Conservation (phyloP, 495 filamentous ascomycete species). For the Rhypophila decipiens region DNA sequence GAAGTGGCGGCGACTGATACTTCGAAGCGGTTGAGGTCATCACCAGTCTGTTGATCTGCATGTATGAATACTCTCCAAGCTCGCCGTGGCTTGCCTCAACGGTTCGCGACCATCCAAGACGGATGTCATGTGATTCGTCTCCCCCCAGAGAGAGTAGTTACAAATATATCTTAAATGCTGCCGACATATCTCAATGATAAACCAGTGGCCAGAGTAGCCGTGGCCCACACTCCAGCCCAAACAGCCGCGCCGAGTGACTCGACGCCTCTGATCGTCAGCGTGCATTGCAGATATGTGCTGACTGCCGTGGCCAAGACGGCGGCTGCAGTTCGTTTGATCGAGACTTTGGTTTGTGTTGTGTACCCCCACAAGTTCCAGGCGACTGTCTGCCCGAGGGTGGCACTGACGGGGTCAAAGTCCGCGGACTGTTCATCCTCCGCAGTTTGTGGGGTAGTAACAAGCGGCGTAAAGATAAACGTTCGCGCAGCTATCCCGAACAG, state of each 20-base stretch:
- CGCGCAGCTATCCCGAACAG: slow-evolving; percentile 59
- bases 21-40: too few relatives aligned
- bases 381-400: slow-evolving; percentile 53
- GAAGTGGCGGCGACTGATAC: too few relatives aligned
- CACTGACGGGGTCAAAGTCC: slow-evolving; percentile 48
- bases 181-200: slow-evolving; percentile 41
- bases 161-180: too few relatives aligned
- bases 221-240: slow-evolving; percentile 66
- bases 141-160: too few relatives aligned
- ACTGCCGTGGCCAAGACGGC: slow-evolving; percentile 48
- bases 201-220: slow-evolving; percentile 53
- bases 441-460: slow-evolving; percentile 45
- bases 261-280: slow-evolving; percentile 56
- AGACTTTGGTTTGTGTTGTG: slow-evolving; percentile 56
- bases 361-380: slow-evolving; percentile 56
- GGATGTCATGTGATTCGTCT: too few relatives aligned
- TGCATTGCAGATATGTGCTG: slow-evolving; percentile 61
- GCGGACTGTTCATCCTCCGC: slow-evolving; percentile 26
- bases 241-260: slow-evolving; percentile 59
- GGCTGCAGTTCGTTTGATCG: slow-evolving; percentile 57
- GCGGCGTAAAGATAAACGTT: slow-evolving; percentile 68
- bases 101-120: too few relatives aligned
- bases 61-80: too few relatives aligned
- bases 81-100: too few relatives aligned
- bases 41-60: too few relatives aligned